phyloP scores from a whole-genome alignment of 192 early-diverging fungal species.

The Entophlyctis luteolus region DNA sequence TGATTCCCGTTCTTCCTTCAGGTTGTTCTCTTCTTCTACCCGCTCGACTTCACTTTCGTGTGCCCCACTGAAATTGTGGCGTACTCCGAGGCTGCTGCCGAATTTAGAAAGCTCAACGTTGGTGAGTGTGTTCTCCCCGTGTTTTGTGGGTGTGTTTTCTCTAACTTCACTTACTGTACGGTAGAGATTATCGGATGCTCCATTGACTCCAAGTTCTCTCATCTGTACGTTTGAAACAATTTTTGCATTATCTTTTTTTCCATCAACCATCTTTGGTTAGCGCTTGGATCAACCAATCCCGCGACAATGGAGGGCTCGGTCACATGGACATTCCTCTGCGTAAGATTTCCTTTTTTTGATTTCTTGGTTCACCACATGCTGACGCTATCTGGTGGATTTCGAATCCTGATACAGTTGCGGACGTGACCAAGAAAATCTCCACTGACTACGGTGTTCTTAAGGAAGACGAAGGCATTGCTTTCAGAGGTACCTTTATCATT shows the following conservation, averaged over 20 bases:
- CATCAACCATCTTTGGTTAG: neutral
- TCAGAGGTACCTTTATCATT: constrained; percentile 59
- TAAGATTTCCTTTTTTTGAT: constrained; percentile 14
- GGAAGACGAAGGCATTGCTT: constrained; percentile 39
- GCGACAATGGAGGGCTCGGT: constrained; percentile 87
- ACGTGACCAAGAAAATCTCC: constrained; percentile 85
- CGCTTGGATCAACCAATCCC: constrained; percentile 81
- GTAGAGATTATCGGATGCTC: constrained; percentile 52
- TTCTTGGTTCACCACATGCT: neutral
- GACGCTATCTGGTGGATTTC: too few relatives aligned
- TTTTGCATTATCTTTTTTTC: neutral
- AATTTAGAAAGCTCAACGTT: constrained; percentile 71
- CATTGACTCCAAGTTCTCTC: constrained; percentile 67
- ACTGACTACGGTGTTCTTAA: constrained; percentile 76
- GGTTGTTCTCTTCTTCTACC: constrained; percentile 53
- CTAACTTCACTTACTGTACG: too few relatives aligned
- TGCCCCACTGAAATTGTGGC: constrained; percentile 82
- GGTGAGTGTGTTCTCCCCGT: constrained; percentile 2
- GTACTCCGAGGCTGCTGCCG: constrained; percentile 75
- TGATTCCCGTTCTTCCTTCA: neutral
- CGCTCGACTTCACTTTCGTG: constrained; percentile 64
- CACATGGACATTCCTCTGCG: constrained; percentile 84
- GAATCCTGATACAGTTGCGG: constrained; percentile 64
- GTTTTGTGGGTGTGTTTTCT: too few relatives aligned
- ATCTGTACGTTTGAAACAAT: constrained; percentile 45